Conservation (phyloP, 768 basidiomycete species). For the Suillus bovinus region DNA sequence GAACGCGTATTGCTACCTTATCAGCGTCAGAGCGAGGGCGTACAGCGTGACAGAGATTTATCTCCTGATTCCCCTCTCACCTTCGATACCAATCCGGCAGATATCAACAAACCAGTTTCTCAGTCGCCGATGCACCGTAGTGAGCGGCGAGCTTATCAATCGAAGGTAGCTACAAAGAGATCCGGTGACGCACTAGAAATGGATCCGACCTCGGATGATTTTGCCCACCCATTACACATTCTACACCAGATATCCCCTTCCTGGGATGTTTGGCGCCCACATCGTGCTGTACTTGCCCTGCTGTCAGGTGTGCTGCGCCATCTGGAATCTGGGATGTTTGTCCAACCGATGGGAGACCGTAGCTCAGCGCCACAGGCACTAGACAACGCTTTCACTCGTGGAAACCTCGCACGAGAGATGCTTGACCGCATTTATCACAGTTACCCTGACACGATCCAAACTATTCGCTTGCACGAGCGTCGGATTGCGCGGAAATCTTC, state of each 20-base stretch:
- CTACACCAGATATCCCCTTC: constrained; percentile 63
- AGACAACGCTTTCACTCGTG: constrained; percentile 23
- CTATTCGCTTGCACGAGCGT: constrained; percentile 36
- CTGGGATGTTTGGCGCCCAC: constrained; percentile 70
- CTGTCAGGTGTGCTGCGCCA: constrained; percentile 47
- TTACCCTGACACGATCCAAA: constrained; percentile 48
- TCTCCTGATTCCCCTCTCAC: constrained; percentile 42
- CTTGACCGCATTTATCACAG: constrained; percentile 47
- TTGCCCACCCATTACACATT: constrained; percentile 58
- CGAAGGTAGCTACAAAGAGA: constrained; percentile 20
- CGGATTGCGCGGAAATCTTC: constrained; percentile 27
- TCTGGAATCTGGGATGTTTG: constrained; percentile 50
- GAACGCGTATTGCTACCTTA: constrained; percentile 75
- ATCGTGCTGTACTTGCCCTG: constrained; percentile 46
- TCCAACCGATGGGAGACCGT: constrained; percentile 40
- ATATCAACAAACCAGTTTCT: constrained; percentile 25
- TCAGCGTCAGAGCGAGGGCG: constrained; percentile 33
- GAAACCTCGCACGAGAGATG: constrained; percentile 38
- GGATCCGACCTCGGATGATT: constrained; percentile 39
- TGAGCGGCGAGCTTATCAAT: constrained; percentile 25
- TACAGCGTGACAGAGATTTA: constrained; percentile 26
- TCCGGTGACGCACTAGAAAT: constrained; percentile 15
- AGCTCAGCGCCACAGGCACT: constrained; percentile 22
- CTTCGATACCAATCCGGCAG: constrained; percentile 32
- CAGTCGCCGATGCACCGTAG: constrained; percentile 33